These are phyloP conservation scores for Carpinus viminea DNA, from an alignment of 306 rosid species.

Conservation along the genomic window DNA sequence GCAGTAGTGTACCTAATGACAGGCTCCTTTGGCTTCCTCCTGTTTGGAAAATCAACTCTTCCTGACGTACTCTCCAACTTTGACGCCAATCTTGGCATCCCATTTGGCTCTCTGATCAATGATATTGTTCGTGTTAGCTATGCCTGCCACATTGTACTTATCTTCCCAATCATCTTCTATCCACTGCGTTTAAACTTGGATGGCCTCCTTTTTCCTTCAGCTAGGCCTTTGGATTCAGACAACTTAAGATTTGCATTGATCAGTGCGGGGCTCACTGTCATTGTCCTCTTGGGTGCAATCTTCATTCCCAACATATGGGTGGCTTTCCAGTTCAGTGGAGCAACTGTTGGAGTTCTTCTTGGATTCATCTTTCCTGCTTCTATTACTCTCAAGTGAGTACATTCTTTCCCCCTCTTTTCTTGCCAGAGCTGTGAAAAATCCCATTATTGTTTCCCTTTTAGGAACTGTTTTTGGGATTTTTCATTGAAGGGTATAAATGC, in stretches of 20 bases:
- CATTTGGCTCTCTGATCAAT: conserved; percentile 30
- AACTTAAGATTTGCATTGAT: conserved; percentile 37
- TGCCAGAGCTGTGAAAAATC: no score
- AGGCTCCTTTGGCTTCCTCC: conserved; percentile 44
- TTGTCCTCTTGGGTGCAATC: conserved; percentile 46
- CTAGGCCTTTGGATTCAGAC: conserved; percentile 33
- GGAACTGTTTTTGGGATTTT: no score
- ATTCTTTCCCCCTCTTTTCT: no score
- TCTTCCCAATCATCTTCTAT: conserved; percentile 37
- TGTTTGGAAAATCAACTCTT: conserved; percentile 41
- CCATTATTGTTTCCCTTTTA: no score
- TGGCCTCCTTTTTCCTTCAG: conserved; percentile 40
- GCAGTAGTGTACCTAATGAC: conserved; percentile 38
- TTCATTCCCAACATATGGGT: conserved; percentile 54
- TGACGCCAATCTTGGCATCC: conserved; percentile 39
- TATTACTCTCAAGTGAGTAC: conserved; percentile 36
- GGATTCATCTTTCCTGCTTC: conserved; percentile 57
- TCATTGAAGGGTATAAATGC: no score
- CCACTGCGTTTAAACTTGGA: conserved; percentile 47
- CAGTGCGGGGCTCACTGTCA: conserved; percentile 20
- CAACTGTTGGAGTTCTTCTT: conserved; percentile 44
- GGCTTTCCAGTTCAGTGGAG: conserved; percentile 53
- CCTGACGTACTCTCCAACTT: conserved; percentile 47
- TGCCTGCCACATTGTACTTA: conserved; percentile 37
- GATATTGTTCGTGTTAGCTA: conserved; percentile 38